Conservation (phyloP, 2,329 filamentous ascomycete species). For the Clarireedia paspali region DNA sequence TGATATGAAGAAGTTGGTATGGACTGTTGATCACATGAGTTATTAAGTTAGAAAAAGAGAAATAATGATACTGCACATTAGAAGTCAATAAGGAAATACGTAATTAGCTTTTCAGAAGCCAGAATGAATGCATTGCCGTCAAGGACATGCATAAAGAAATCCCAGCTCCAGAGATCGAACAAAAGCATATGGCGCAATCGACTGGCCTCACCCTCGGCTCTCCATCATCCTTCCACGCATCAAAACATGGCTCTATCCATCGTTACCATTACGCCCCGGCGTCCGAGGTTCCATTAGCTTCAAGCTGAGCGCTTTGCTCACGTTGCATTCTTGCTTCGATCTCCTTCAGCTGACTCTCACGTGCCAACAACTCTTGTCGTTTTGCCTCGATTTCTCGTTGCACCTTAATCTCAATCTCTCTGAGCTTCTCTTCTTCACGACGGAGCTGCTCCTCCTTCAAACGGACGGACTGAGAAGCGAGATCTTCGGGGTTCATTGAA, state of each 20-base stretch:
- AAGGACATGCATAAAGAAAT: slow-evolving; percentile 28
- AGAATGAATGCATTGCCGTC: slow-evolving; percentile 28
- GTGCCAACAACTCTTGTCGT: slow-evolving; percentile 92
- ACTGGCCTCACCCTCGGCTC: slow-evolving; percentile 12
- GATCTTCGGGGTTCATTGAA: slow-evolving; percentile 95
- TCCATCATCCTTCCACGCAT: slow-evolving; percentile 11
- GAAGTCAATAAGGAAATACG: slow-evolving; percentile 30
- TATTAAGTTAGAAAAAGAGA: slow-evolving; percentile 15
- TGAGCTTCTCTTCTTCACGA: slow-evolving; percentile 98
- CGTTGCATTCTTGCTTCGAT: slow-evolving; percentile 97
- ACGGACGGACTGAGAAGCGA: slow-evolving; percentile 93
- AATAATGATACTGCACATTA: slow-evolving; percentile 28
- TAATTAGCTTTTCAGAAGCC: slow-evolving; percentile 28
- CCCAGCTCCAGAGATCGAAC: slow-evolving; percentile 21
- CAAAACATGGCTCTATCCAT: slow-evolving; percentile 10
- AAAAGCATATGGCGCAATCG: slow-evolving; percentile 18
- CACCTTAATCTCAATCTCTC: slow-evolving; percentile 99
- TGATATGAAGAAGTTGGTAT: too few relatives aligned
- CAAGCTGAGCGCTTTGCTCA: slow-evolving; percentile 54
- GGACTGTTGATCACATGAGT: slow-evolving; percentile 2
- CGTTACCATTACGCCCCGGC: slow-evolving; percentile 20
- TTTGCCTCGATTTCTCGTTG: slow-evolving; percentile 99
- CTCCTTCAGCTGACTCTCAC: slow-evolving; percentile 97
- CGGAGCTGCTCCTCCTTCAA: slow-evolving; percentile 99
- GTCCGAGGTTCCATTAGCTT: slow-evolving; percentile 28